Evolutionary conservation across 768 basidiomycete genomes (phyloP).

Genomic region (Asterophora parasitica): DNA sequence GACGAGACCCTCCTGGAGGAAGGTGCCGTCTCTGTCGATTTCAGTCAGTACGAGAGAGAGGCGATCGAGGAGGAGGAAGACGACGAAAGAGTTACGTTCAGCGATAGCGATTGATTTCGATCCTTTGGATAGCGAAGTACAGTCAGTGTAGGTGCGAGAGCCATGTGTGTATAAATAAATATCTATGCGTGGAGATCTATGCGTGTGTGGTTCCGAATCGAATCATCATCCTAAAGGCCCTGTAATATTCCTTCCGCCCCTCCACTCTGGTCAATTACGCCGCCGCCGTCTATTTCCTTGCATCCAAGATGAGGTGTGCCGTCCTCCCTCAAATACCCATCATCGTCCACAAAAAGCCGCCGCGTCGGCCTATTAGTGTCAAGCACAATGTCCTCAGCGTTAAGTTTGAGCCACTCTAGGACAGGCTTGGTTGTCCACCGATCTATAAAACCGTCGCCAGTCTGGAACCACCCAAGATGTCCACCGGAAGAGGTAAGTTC

Average conservation of each 20-base stretch:
- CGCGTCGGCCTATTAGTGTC: slow-evolving; percentile 25
- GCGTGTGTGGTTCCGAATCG: not conserved
- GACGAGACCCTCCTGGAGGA: slow-evolving; percentile 84
- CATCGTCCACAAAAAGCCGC: slow-evolving; percentile 39
- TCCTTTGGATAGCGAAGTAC: not conserved
- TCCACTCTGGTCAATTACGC: slow-evolving; percentile 47
- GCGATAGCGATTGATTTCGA: slow-evolving; percentile 72
- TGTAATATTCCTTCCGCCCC: slow-evolving; percentile 53
- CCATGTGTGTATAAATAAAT: not conserved
- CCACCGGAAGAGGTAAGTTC: slow-evolving; percentile 63
- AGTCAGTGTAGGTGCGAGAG: not conserved
- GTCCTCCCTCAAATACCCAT: slow-evolving; percentile 60
- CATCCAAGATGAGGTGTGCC: slow-evolving; percentile 54
- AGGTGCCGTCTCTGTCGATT: slow-evolving; percentile 80
- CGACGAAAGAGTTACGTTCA: slow-evolving; percentile 67
- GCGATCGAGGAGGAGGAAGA: slow-evolving; percentile 61
- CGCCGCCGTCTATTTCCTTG: slow-evolving; percentile 50
- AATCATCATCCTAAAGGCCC: slow-evolving; percentile 55
- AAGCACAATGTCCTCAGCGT: slow-evolving; percentile 47
- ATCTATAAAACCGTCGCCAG: slow-evolving; percentile 33
- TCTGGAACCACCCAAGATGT: slow-evolving; percentile 82
- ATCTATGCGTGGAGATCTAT: not conserved
- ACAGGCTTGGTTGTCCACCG: slow-evolving; percentile 73
- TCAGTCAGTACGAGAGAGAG: slow-evolving; percentile 82
- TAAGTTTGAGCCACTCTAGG: slow-evolving; percentile 63